Conservation (phyloP, 1,139 yeast genomes). For the Kazachstania sp. region DNA sequence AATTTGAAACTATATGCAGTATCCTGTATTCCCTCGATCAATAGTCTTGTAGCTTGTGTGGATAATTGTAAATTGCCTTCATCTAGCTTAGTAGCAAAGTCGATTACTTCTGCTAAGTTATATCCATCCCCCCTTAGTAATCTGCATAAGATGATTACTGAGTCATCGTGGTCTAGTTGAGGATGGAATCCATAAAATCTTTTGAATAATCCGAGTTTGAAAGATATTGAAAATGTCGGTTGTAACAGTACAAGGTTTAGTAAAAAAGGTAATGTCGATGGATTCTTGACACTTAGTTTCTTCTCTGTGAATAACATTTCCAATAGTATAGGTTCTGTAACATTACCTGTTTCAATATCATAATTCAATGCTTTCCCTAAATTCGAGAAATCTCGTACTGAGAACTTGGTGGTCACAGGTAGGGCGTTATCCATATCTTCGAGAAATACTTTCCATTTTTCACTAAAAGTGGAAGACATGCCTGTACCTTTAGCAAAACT, state of each 20-base stretch:
- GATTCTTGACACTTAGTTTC: conserved; percentile 17
- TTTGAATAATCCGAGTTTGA: conserved; percentile 10
- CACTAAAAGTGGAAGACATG: conserved; percentile 16
- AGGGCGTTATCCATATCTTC: conserved; percentile 22
- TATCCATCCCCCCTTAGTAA: conserved; percentile 3
- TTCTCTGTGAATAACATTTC: conserved; percentile 17
- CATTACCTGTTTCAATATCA: background rate
- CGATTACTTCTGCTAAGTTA: background rate
- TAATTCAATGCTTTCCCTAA: conserved; percentile 13
- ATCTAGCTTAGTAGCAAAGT: background rate
- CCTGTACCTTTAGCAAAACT: conserved; percentile 23
- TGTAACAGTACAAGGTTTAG: conserved; percentile 22
- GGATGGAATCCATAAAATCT: conserved; percentile 9
- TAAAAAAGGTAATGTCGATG: conserved; percentile 18
- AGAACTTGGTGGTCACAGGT: conserved; percentile 8
- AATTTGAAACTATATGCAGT: conserved; percentile 1
- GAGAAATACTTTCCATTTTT: conserved; percentile 29
- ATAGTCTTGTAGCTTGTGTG: background rate
- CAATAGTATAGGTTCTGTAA: conserved; percentile 6
- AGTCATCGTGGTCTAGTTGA: conserved; percentile 12
- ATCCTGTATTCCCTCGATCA: conserved; percentile 1
- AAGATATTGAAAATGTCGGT: conserved; percentile 6
- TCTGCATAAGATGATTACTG: conserved; percentile 8
- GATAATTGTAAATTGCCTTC: background rate
- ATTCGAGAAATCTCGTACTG: conserved; percentile 26